These are phyloP conservation scores for Tetrapisispora fleetii DNA, from an alignment of 805 yeast species.

Conservation along the genomic window DNA sequence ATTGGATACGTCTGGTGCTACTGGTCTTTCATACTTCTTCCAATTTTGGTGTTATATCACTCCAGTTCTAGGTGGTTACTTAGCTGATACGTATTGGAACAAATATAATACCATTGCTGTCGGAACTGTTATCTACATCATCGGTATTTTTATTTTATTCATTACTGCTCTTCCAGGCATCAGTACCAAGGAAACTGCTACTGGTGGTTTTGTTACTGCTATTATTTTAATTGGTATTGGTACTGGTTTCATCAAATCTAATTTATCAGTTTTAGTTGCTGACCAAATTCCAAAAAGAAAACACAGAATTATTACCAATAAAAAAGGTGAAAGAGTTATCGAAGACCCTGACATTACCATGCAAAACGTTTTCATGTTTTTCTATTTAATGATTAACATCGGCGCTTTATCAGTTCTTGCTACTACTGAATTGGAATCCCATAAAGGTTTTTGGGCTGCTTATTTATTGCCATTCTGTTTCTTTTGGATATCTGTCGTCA, in stretches of 20 bases:
- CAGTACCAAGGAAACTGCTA: slow-evolving; percentile 41
- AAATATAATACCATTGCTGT: slow-evolving; percentile 58
- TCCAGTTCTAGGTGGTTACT: slow-evolving; percentile 66
- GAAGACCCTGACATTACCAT: slow-evolving; percentile 60
- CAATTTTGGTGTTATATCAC: slow-evolving; percentile 78
- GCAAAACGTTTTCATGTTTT: slow-evolving; percentile 66
- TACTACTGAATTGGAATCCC: slow-evolving; percentile 60
- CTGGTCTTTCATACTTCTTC: slow-evolving; percentile 63
- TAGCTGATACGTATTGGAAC: slow-evolving; percentile 69
- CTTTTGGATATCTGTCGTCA: slow-evolving; percentile 49
- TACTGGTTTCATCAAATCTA: slow-evolving; percentile 74
- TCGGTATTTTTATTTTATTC: slow-evolving; percentile 56
- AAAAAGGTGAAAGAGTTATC: slow-evolving; percentile 58
- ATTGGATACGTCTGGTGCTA: slow-evolving; percentile 53
- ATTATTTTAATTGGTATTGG: slow-evolving; percentile 55
- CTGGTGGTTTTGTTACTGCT: slow-evolving; percentile 47
- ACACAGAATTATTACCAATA: slow-evolving; percentile 47
- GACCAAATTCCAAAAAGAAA: slow-evolving; percentile 57
- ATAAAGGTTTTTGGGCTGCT: slow-evolving; percentile 67
- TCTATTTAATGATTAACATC: slow-evolving; percentile 66
- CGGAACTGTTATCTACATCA: slow-evolving; percentile 48
- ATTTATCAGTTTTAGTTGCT: slow-evolving; percentile 60
- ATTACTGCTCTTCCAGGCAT: slow-evolving; percentile 56
- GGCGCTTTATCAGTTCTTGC: slow-evolving; percentile 71
- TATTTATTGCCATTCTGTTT: slow-evolving; percentile 61